These are phyloP conservation scores for Claviceps arundinis DNA, from an alignment of 2,329 filamentous ascomycete species.

Conservation along the genomic window DNA sequence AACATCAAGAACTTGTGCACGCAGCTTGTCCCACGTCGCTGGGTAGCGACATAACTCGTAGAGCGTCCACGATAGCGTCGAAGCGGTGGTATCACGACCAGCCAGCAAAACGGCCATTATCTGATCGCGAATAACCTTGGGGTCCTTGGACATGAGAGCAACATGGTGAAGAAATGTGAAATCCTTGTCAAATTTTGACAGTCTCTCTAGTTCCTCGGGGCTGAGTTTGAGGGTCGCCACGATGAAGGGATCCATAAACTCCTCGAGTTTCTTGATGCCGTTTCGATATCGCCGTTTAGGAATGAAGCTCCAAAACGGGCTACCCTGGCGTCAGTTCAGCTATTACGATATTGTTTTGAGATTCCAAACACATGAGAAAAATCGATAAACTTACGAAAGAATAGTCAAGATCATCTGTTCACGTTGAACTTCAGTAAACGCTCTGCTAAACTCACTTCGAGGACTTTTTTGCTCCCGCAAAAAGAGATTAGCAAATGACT, in stretches of 20 bases:
- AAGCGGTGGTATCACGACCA: constrained; percentile 76
- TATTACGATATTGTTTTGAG: background rate
- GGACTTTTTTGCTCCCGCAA: constrained; percentile 15
- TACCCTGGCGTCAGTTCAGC: constrained; percentile 21
- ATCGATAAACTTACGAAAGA: constrained; percentile 7
- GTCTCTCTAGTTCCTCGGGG: constrained; percentile 57
- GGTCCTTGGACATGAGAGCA: constrained; percentile 62
- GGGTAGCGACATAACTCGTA: constrained; percentile 71
- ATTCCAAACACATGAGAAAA: background rate
- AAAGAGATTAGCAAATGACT: background rate
- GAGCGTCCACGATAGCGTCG: constrained; percentile 66
- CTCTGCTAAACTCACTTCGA: constrained; percentile 58
- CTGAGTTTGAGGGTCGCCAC: constrained; percentile 56
- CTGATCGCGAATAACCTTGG: constrained; percentile 67
- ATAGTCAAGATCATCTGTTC: constrained; percentile 35
- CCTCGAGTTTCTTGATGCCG: constrained; percentile 55
- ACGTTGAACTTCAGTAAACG: constrained; percentile 68
- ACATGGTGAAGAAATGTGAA: constrained; percentile 85
- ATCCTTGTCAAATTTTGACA: constrained; percentile 50
- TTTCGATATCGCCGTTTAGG: constrained; percentile 50
- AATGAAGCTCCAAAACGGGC: constrained; percentile 49
- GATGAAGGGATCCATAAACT: constrained; percentile 68
- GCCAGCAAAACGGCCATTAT: constrained; percentile 72
- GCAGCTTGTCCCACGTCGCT: constrained; percentile 52
- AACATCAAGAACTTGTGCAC: constrained; percentile 53